phyloP scores from a whole-genome alignment of 129 eudicot genomes.

The Artemisia tridentata region DNA sequence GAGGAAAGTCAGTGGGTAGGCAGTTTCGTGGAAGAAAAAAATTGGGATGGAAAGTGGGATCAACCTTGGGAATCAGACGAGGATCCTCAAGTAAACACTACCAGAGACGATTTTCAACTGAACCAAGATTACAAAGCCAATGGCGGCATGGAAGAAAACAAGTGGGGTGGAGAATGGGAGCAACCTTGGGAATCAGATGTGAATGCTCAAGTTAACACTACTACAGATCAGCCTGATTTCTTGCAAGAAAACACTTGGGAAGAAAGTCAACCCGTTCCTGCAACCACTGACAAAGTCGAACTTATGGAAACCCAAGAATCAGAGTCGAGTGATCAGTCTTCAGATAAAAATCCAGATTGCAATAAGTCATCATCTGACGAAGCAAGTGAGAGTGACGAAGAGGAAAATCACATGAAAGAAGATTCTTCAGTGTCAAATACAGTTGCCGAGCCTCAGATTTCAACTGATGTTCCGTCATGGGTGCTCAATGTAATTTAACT shows the following conservation, averaged over 20 bases:
- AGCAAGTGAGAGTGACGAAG: conserved; percentile 12
- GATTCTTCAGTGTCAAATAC: background rate
- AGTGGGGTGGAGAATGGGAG: background rate
- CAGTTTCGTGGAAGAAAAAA: no score
- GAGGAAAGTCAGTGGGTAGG: background rate
- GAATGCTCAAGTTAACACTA: conserved; percentile 4
- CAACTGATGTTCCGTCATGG: conserved; percentile 31
- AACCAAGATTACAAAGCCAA: background rate
- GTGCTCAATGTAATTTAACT: conserved; percentile 35
- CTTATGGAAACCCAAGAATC: background rate
- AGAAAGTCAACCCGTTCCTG: conserved; percentile 15
- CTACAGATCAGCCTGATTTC: background rate
- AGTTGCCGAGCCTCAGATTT: conserved; percentile 7
- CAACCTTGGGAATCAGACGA: no score
- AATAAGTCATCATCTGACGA: conserved; percentile 1
- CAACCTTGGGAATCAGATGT: conserved; percentile 7
- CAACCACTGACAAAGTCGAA: conserved; percentile 18
- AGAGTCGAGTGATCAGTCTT: conserved; percentile 11
- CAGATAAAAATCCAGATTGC: conserved; percentile 12
- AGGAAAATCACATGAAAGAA: conserved; percentile 26
- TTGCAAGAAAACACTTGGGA: conserved; percentile 11
- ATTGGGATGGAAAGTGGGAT: no score
- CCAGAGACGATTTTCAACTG: no score
- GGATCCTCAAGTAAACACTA: no score
- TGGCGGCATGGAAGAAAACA: background rate